A percentile compares a stretch with the other conserved stretches of the same genome.
phyloP scores from a whole-genome alignment of 164 flowering plant species.

The Umbilicus rupestris region DNA sequence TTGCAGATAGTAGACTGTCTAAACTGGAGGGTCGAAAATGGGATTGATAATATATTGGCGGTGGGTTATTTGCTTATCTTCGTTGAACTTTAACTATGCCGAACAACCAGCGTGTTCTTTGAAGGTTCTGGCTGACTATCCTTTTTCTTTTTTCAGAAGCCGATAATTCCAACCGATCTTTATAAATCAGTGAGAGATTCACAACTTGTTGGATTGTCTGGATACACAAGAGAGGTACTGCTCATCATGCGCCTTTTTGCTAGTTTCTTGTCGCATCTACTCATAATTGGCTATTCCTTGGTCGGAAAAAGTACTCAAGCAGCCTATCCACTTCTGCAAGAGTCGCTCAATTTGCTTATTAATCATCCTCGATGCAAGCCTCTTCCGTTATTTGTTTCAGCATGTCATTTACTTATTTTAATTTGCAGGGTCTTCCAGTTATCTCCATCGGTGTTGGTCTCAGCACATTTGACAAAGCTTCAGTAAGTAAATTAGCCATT shows the following conservation, averaged over 20 bases:
- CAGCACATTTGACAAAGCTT: conserved; percentile 89
- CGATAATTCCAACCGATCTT: conserved; percentile 59
- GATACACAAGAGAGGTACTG: conserved; percentile 75
- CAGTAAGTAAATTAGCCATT: conserved; percentile 41
- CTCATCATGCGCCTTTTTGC: background rate
- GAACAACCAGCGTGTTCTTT: too few relatives aligned
- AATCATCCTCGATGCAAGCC: background rate
- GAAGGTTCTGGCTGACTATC: background rate
- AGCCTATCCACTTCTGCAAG: background rate
- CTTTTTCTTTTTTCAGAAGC: conserved; percentile 50
- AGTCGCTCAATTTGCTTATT: background rate
- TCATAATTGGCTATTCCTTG: background rate
- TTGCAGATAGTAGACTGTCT: conserved; percentile 71
- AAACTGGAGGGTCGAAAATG: conserved; percentile 79
- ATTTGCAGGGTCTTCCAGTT: conserved; percentile 79
- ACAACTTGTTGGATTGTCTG: conserved; percentile 81
- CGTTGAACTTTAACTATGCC: background rate
- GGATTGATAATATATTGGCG: conserved; percentile 63
- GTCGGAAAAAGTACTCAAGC: background rate
- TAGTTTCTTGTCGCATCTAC: background rate
- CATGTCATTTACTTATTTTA: background rate
- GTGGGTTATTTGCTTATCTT: conserved; percentile 35
- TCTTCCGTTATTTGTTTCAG: background rate
- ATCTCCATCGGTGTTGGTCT: conserved; percentile 86
- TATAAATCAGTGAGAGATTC: conserved; percentile 80